Conservation (phyloP, 495 filamentous ascomycete genomes). For the Neurospora pannonica region DNA sequence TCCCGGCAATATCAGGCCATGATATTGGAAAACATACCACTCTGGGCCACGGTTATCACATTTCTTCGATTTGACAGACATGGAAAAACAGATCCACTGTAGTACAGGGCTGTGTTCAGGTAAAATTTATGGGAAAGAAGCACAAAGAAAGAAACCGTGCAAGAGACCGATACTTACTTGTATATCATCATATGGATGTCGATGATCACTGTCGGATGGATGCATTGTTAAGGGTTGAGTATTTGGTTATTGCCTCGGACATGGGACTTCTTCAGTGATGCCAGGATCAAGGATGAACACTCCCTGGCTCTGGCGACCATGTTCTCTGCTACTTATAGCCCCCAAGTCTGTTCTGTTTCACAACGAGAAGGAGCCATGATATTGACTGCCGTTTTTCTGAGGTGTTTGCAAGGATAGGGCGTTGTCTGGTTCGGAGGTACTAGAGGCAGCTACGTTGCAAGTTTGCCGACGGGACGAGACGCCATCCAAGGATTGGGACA, state of each 20-base stretch:
- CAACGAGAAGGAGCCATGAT: neutral
- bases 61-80: neutral
- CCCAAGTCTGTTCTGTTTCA: neutral
- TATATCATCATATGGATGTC: neutral
- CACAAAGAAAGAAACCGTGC: neutral
- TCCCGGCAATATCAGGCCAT: neutral
- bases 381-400: neutral
- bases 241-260: neutral
- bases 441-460: neutral
- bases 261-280: neutral
- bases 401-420: neutral
- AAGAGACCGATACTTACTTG: neutral
- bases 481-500: neutral
- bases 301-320: neutral
- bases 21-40: neutral
- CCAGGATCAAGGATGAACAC: neutral
- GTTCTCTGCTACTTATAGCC: neutral
- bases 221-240: neutral
- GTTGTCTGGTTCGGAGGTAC: neutral
- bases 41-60: neutral
- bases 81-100: neutral
- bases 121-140: neutral
- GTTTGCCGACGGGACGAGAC: neutral
- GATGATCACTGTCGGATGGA: neutral
- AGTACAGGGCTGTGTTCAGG: neutral